Evolutionary conservation across 2,329 filamentous ascomycete genomes (phyloP).

Genomic region (Aspergillus ustus): DNA sequence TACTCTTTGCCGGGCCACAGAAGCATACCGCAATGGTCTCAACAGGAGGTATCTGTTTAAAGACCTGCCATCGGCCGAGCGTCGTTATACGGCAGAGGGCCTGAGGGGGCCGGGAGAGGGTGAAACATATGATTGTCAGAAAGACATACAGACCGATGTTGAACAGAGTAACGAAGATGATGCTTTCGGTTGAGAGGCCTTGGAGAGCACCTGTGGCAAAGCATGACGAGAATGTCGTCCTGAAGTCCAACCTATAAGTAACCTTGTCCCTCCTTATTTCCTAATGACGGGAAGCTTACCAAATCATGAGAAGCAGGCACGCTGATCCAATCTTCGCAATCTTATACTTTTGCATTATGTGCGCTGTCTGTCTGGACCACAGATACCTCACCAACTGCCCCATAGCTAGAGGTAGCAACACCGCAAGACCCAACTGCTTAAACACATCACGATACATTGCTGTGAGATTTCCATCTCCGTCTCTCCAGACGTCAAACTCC

Average conservation of each 20-base stretch:
- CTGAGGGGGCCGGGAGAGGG: conserved; percentile 50
- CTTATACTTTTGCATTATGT: conserved; percentile 58
- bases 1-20: conserved; percentile 74
- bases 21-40: conserved; percentile 74
- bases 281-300: conserved; percentile 47
- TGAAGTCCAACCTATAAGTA: conserved; percentile 11
- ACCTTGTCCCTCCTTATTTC: background rate
- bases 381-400: conserved; percentile 65
- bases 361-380: conserved; percentile 52
- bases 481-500: conserved; percentile 44
- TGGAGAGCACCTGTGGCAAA: conserved; percentile 68
- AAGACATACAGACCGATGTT: conserved; percentile 68
- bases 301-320: conserved; percentile 57
- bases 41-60: conserved; percentile 54
- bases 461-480: conserved; percentile 58
- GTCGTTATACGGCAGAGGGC: conserved; percentile 18
- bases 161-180: conserved; percentile 70
- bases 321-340: conserved; percentile 51
- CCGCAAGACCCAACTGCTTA: conserved; percentile 69
- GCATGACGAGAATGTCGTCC: conserved; percentile 46
- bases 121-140: conserved; percentile 62
- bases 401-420: conserved; percentile 66
- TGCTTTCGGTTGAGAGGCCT: conserved; percentile 61
- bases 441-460: conserved; percentile 70
- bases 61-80: conserved; percentile 24